Evolutionary conservation across 2,329 filamentous ascomycete species (phyloP).

Genomic region (Epichloe scottii): DNA sequence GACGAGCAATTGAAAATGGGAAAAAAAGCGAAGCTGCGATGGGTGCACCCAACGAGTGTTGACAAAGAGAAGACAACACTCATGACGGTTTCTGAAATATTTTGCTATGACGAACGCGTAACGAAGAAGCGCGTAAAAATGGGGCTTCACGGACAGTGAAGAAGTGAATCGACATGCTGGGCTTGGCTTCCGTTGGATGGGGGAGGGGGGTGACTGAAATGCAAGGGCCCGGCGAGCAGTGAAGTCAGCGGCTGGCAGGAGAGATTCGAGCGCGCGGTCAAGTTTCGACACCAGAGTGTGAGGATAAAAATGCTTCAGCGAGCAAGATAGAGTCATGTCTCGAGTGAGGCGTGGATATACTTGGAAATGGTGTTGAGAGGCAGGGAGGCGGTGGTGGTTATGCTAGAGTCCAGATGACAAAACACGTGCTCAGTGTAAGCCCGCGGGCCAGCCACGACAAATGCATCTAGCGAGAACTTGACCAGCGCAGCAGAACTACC

Average conservation of each 20-base stretch:
- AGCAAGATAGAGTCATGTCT: background rate
- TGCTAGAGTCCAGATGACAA: too few relatives aligned
- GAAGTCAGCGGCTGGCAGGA: too few relatives aligned
- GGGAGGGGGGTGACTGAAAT: background rate
- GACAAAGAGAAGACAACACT: background rate
- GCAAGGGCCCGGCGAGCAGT: background rate
- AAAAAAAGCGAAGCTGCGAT: background rate
- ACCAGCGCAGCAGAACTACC: too few relatives aligned
- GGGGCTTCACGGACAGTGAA: background rate
- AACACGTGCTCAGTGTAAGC: background rate
- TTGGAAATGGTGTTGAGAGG: background rate
- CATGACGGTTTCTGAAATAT: background rate
- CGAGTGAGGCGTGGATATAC: background rate
- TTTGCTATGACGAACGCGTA: too few relatives aligned
- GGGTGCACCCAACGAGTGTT: background rate
- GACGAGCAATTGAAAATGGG: background rate
- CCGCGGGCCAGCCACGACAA: background rate
- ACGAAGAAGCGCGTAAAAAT: too few relatives aligned
- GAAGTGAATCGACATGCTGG: background rate
- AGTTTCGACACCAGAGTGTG: too few relatives aligned
- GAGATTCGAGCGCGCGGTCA: too few relatives aligned
- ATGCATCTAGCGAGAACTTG: background rate
- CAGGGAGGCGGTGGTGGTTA: background rate
- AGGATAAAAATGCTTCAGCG: conserved; percentile 23
- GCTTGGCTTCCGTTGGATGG: background rate